Conservation (phyloP, 768 basidiomycete species). For the Gloeopeniophorella convolvens region DNA sequence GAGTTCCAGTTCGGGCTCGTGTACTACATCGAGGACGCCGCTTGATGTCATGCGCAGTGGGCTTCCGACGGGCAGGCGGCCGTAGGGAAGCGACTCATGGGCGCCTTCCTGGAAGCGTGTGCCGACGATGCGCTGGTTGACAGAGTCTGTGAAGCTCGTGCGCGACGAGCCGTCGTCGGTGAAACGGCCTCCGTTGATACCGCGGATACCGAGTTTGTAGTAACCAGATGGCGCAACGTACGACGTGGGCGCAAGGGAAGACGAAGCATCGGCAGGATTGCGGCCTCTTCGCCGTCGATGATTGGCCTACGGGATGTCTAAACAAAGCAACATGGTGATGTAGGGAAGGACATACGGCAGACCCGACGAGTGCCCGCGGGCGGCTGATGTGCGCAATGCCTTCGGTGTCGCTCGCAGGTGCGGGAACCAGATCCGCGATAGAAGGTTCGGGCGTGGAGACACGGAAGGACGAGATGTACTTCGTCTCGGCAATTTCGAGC, state of each 20-base stretch:
- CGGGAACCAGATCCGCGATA: constrained; percentile 46
- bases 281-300: constrained; percentile 42
- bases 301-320: constrained; percentile 24
- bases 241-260: constrained; percentile 67
- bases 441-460: constrained; percentile 70
- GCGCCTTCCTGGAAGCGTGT: constrained; percentile 70
- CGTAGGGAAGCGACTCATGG: constrained; percentile 49
- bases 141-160: constrained; percentile 46
- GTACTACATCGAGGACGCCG: constrained; percentile 38
- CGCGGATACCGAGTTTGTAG: constrained; percentile 64
- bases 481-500: constrained; percentile 73
- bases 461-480: constrained; percentile 70
- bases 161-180: constrained; percentile 38
- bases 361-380: constrained; percentile 45
- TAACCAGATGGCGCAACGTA: constrained; percentile 77
- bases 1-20: constrained; percentile 8
- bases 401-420: constrained; percentile 28
- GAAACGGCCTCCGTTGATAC: constrained; percentile 54
- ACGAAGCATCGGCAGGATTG: constrained; percentile 60
- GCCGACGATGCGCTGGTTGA: constrained; percentile 56
- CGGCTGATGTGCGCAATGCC: constrained; percentile 59
- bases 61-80: constrained; percentile 55
- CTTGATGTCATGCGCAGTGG: constrained; percentile 44
- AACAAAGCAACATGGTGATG: neutral
- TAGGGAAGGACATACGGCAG: constrained; percentile 20